phyloP scores from a whole-genome alignment of 2,329 filamentous ascomycete genomes.

The Aureobasidium sp. region DNA sequence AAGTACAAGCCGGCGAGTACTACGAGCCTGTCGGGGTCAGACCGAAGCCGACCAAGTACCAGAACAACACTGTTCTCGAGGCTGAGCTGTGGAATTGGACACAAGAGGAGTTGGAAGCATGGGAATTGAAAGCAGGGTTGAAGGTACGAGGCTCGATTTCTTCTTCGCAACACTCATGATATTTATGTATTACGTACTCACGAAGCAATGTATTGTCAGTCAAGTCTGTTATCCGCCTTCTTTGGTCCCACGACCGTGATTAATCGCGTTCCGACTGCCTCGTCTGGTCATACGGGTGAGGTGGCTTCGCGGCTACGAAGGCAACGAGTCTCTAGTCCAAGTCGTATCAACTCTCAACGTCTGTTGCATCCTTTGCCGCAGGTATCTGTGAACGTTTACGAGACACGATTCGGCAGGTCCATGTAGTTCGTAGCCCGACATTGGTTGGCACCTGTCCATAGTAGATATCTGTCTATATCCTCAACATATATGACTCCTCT shows the following conservation, averaged over 20 bases:
- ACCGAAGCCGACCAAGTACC: slow-evolving; percentile 9
- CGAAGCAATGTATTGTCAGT: neutral
- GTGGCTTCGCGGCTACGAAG: neutral
- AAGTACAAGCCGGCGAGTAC: slow-evolving; percentile 21
- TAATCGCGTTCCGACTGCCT: neutral
- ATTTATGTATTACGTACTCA: neutral
- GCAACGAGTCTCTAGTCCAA: neutral
- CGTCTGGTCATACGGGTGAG: neutral
- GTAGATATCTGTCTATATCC: neutral
- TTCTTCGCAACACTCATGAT: neutral
- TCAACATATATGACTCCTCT: too few relatives aligned
- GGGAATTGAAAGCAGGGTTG: neutral
- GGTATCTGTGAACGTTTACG: neutral
- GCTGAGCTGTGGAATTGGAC: slow-evolving; percentile 25
- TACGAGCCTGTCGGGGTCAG: slow-evolving; percentile 21
- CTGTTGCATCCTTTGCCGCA: neutral
- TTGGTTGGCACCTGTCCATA: neutral
- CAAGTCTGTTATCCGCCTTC: neutral
- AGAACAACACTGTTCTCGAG: slow-evolving; percentile 17
- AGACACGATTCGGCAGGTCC: neutral
- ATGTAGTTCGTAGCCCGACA: neutral
- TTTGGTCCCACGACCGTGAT: neutral
- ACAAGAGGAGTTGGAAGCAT: slow-evolving; percentile 19
- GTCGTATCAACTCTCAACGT: neutral
- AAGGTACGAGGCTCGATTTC: neutral